phyloP scores from a whole-genome alignment of 2,329 filamentous ascomycete genomes.

The Colletotrichum lindemuthianum region DNA sequence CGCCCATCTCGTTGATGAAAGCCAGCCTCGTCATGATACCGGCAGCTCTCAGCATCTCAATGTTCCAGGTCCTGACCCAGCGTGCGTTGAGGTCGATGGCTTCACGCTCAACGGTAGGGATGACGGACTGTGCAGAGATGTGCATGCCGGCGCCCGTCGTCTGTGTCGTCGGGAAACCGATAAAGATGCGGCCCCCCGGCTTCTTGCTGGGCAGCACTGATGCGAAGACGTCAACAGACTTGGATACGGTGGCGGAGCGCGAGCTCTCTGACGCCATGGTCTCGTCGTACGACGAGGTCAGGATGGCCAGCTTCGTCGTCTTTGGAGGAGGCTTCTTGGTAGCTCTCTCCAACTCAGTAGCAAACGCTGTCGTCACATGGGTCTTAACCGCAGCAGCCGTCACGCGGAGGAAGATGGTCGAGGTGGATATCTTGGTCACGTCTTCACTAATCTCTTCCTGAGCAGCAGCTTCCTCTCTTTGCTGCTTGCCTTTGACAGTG shows the following conservation, averaged over 20 bases:
- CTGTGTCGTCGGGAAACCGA: conserved; percentile 96
- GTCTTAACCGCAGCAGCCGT: conserved; percentile 87
- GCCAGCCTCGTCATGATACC: conserved; percentile 91
- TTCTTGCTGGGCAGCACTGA: conserved; percentile 90
- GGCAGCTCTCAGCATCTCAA: conserved; percentile 89
- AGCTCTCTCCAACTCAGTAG: conserved; percentile 88
- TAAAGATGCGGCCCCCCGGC: conserved; percentile 86
- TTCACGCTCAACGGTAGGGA: conserved; percentile 96
- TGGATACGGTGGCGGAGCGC: conserved; percentile 57
- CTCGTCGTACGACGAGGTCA: conserved; percentile 93
- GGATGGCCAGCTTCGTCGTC: conserved; percentile 82
- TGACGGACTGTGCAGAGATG: conserved; percentile 94
- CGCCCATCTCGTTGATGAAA: conserved; percentile 87
- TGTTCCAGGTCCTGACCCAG: conserved; percentile 95
- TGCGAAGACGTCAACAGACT: conserved; percentile 82
- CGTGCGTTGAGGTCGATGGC: conserved; percentile 96
- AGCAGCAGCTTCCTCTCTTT: conserved; percentile 69
- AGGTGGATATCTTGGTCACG: conserved; percentile 74
- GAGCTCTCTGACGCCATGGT: conserved; percentile 72
- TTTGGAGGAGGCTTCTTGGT: conserved; percentile 98
- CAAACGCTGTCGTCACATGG: conserved; percentile 76
- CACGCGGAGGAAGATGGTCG: conserved; percentile 88
- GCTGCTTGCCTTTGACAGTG: conserved; percentile 62
- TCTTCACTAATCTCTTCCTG: conserved; percentile 76
- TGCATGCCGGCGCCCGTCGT: conserved; percentile 95